phyloP scores from a whole-genome alignment of 441 rosid species.

The Pelargonium fulgidum region DNA sequence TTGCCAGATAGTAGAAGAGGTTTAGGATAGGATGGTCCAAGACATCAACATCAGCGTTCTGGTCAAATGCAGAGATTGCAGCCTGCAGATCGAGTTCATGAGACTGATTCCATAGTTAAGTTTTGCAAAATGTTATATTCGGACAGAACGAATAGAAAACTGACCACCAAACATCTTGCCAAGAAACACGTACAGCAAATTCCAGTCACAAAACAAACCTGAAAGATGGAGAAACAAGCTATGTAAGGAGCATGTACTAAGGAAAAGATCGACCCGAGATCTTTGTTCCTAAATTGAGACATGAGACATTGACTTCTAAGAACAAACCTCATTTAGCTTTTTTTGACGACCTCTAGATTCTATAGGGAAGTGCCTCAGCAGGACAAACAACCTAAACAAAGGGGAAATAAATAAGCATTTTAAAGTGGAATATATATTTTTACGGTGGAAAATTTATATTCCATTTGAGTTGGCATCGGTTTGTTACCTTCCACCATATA shows the following conservation, averaged over 20 bases:
- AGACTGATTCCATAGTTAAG: neutral
- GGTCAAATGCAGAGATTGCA: neutral
- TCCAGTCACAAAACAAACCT: neutral
- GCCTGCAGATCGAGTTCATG: neutral
- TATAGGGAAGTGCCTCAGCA: slow-evolving; percentile 26
- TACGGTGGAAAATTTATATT: neutral
- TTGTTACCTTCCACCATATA: slow-evolving; percentile 58
- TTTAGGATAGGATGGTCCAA: too few species aligned
- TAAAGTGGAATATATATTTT: neutral
- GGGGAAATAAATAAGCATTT: neutral
- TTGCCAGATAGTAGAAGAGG: too few species aligned
- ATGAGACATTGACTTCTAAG: too few species aligned
- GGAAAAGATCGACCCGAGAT: too few species aligned
- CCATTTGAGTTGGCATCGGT: neutral
- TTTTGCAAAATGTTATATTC: neutral
- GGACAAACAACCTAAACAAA: slow-evolving; percentile 13
- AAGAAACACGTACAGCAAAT: neutral
- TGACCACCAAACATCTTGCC: neutral
- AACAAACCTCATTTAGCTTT: slow-evolving; percentile 22
- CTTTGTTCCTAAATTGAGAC: too few species aligned
- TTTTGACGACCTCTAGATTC: slow-evolving; percentile 27
- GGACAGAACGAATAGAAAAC: neutral
- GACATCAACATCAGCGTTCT: too few species aligned
- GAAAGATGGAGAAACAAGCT: neutral
- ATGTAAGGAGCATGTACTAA: neutral